Conservation (phyloP, 2,329 filamentous ascomycete species). For the Lasiodiplodia sp. region DNA sequence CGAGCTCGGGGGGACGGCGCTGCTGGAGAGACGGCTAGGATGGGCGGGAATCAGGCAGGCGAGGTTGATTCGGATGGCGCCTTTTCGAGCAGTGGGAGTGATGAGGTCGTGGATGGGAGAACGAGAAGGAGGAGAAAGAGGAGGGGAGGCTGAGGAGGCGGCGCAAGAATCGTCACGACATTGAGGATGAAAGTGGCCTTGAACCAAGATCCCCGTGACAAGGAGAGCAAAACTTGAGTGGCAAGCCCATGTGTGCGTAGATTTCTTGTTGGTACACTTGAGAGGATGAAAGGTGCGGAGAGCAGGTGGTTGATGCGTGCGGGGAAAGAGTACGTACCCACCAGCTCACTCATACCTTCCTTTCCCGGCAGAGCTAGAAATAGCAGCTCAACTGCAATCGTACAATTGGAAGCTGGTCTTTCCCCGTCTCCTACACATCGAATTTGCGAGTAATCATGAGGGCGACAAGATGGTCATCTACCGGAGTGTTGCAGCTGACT, state of each 20-base stretch:
- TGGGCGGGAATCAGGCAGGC: too few species aligned
- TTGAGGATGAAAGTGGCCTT: background rate
- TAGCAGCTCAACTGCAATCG: background rate
- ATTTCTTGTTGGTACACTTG: background rate
- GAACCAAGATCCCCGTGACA: background rate
- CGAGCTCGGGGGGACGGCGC: too few species aligned
- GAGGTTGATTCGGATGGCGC: too few species aligned
- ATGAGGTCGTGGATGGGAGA: background rate
- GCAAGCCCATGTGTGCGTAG: background rate
- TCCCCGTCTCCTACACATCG: background rate
- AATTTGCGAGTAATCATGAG: background rate
- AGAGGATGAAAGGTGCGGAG: background rate
- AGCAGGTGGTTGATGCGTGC: conserved; percentile 10
- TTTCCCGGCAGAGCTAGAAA: background rate
- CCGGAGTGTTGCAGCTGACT: background rate
- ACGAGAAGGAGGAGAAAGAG: background rate
- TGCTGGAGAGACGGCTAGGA: too few species aligned
- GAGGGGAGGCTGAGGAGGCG: background rate
- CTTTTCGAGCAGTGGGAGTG: too few species aligned
- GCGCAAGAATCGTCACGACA: background rate
- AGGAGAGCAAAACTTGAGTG: background rate
- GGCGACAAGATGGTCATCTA: background rate
- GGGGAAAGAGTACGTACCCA: conserved; percentile 11
- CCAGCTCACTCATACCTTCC: background rate
- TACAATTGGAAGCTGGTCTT: background rate